Evolutionary conservation across 331 rosid species (phyloP), one percentile per base, ranked within the genome.

Genomic region (Ulmus americana): DNA sequence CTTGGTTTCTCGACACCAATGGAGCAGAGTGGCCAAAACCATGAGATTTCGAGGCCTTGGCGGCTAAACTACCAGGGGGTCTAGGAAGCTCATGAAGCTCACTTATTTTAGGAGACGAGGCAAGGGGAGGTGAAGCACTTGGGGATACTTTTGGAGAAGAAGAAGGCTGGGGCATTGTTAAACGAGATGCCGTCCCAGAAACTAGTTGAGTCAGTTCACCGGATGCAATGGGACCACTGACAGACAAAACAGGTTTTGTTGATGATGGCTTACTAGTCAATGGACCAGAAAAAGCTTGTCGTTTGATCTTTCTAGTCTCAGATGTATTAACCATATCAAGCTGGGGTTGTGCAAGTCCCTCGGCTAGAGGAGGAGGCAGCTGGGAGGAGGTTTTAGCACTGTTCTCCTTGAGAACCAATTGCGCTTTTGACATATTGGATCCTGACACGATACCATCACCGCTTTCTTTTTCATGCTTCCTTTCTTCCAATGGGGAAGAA

Each of bases 51-150:
- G 76, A 61, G 49, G 79, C 57, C 64, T 83, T 90, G 55, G 69
- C 57, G 56, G 73, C 67, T 45, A 55, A 82, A 68, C 67, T 78
- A 63, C 78, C 85, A n/a, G 97, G 97, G 10, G 97, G 97, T 72
- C 97, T 85, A 54, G 97, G 97, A 81, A 90, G 97, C 83, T 87
- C 97, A 40, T 90, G 95, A 74, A 90, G 88, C 80, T 90, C 97
- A 67, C 92, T 90, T 77, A 87, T 90, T 82, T 77, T 80, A 8
- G 97, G 87, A 15, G 97, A 87, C 45, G 95, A 85, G 70, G 75
- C 86, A 54, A 49, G 89, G 60, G 97, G 90, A 45, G 97, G 95
- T n/a, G 91, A 87, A 76, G 92, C 80, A 77, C 67, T 59, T 6
- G 92, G 88, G 45, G 97, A 87, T 69, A 76, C 75, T 73, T 81